Percentiles rank a stretch among this genome's conserved stretches.
Conservation (phyloP, 257 asterid genomes). For the Echites panduratus region DNA sequence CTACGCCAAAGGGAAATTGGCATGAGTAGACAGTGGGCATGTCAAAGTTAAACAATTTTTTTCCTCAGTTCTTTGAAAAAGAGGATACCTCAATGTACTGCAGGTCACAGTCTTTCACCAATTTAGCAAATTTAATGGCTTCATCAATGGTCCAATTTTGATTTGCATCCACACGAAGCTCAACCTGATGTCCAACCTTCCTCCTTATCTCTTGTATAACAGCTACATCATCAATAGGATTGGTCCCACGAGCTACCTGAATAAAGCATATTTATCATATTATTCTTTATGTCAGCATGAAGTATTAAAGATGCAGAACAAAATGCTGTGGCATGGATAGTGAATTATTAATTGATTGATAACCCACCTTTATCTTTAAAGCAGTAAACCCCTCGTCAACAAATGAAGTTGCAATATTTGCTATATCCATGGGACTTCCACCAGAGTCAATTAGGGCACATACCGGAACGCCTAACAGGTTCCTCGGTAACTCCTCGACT, state of each 20-base stretch:
- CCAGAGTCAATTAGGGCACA: slow-evolving; percentile 84
- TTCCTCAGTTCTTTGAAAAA: background rate
- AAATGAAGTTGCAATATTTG: slow-evolving; percentile 55
- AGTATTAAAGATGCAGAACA: background rate
- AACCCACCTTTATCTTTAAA: slow-evolving; percentile 67
- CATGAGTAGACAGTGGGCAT: background rate
- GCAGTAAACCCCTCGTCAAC: slow-evolving; percentile 80
- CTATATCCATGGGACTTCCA: slow-evolving; percentile 66
- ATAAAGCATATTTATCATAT: slow-evolving; percentile 3
- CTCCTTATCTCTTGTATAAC: slow-evolving; percentile 76
- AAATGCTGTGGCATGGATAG: background rate
- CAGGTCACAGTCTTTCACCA: slow-evolving; percentile 59
- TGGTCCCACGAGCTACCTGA: slow-evolving; percentile 76
- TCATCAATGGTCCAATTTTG: slow-evolving; percentile 68
- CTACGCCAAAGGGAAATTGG: background rate
- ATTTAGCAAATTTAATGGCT: slow-evolving; percentile 66
- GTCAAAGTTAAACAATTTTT: background rate
- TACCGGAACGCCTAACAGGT: slow-evolving; percentile 46
- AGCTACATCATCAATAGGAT: slow-evolving; percentile 70
- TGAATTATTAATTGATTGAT: background rate
- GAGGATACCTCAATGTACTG: slow-evolving; percentile 85
- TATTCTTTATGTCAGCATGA: background rate
- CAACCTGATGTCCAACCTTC: slow-evolving; percentile 59
- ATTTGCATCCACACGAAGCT: slow-evolving; percentile 90
- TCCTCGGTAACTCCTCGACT: slow-evolving; percentile 31